A percentile compares a stretch with the other conserved stretches of the same genome.
Evolutionary conservation across 2,329 filamentous ascomycete genomes (phyloP).

Genomic region (Cercospora nicotianae): DNA sequence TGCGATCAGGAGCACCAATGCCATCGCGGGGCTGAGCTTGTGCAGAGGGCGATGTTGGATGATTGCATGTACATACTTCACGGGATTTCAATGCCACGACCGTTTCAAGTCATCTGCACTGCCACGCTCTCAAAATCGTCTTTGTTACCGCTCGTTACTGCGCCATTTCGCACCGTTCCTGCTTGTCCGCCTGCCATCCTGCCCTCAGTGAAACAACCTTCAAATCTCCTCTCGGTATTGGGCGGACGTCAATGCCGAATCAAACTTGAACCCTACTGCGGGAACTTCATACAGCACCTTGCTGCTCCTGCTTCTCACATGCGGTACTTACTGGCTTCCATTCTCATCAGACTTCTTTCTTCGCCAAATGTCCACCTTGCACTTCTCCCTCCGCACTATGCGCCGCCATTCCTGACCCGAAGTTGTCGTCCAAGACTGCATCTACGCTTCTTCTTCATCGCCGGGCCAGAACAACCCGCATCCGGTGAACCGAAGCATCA

Average conservation of each 20-base stretch:
- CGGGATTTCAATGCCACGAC: not conserved
- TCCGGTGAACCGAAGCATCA: too few relatives aligned
- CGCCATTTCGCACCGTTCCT: not conserved
- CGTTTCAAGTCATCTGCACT: not conserved
- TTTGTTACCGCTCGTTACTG: not conserved
- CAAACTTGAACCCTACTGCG: not conserved
- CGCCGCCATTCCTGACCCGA: not conserved
- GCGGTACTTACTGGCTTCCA: not conserved
- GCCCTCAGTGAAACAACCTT: not conserved
- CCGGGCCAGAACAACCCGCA: too few relatives aligned
- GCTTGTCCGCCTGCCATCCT: not conserved
- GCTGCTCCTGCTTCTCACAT: not conserved
- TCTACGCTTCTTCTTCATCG: not conserved
- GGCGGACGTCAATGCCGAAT: not conserved
- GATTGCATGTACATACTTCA: not conserved
- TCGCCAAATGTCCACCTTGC: not conserved
- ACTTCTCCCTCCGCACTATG: too few relatives aligned
- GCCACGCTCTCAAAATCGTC: not conserved
- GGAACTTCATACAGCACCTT: not conserved
- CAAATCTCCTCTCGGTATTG: not conserved
- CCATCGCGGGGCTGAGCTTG: not conserved
- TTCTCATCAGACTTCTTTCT: not conserved
- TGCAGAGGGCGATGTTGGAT: not conserved
- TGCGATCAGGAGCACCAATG: not conserved
- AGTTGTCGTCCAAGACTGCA: not conserved